A percentile compares a stretch with the other conserved stretches of the same genome.
phyloP scores from a whole-genome alignment of 225 moss, liverwort and hornwort species.

The Physcomitrium patens region DNA sequence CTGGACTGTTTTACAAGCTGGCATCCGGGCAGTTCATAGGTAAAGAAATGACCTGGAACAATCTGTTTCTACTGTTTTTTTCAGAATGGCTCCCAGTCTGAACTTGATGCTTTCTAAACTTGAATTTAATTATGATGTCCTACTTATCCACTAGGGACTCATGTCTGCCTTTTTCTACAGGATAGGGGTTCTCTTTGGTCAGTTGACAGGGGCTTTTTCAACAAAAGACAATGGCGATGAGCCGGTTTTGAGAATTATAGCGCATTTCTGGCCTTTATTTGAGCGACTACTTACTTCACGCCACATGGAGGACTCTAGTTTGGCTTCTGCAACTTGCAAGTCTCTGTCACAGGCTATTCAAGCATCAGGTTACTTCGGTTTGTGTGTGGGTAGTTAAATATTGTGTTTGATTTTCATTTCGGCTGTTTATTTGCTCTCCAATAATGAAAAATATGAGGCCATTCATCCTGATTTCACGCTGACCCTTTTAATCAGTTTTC shows the following conservation, averaged over 20 bases:
- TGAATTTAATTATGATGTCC: background rate
- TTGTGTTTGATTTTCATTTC: background rate
- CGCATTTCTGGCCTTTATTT: slow-evolving; percentile 92
- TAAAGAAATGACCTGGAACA: slow-evolving; percentile 43
- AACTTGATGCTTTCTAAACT: no score
- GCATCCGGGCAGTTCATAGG: slow-evolving; percentile 90
- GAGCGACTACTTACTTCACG: slow-evolving; percentile 83
- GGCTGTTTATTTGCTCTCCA: background rate
- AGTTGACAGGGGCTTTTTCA: slow-evolving; percentile 65
- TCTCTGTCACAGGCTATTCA: slow-evolving; percentile 90
- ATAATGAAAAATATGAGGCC: background rate
- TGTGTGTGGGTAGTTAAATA: background rate
- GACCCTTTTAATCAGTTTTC: slow-evolving; percentile 24
- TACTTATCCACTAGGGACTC: slow-evolving; percentile 20
- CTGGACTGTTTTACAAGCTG: slow-evolving; percentile 82
- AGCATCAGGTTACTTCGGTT: slow-evolving; percentile 70
- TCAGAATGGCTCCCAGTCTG: background rate
- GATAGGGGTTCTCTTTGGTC: slow-evolving; percentile 82
- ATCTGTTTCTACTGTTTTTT: slow-evolving; percentile 20
- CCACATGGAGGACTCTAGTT: slow-evolving; percentile 81
- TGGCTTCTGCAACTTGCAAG: slow-evolving; percentile 89
- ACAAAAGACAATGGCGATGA: slow-evolving; percentile 69
- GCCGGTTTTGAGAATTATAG: slow-evolving; percentile 82
- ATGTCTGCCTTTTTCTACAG: slow-evolving; percentile 44
- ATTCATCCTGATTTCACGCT: slow-evolving; percentile 6